phyloP scores from a whole-genome alignment of 2,329 filamentous ascomycete genomes.

The Aspergillus sp. region DNA sequence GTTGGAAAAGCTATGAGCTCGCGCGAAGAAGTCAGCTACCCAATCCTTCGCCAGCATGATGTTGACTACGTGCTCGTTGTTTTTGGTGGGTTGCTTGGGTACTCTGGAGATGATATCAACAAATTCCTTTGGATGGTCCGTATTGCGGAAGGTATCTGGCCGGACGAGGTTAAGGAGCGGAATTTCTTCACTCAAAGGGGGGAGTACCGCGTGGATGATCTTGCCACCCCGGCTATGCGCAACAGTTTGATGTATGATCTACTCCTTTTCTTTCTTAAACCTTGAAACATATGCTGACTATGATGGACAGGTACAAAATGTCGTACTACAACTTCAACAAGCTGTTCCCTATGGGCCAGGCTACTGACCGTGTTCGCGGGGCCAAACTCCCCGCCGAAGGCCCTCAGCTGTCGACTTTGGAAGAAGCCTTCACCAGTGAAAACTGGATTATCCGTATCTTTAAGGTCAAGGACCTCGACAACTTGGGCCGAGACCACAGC shows the following conservation, averaged over 20 bases:
- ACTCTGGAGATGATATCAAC: constrained; percentile 98
- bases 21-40: constrained; percentile 94
- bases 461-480: constrained; percentile 99
- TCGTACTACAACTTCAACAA: constrained; percentile 97
- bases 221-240: constrained; percentile 94
- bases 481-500: constrained; percentile 85
- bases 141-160: constrained; percentile 99
- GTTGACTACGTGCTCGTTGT: constrained; percentile 98
- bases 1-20: constrained; percentile 99
- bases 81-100: constrained; percentile 92
- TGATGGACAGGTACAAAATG: constrained; percentile 88
- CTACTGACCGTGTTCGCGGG: constrained; percentile 83
- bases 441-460: constrained; percentile 99
- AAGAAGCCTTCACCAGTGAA: constrained; percentile 98
- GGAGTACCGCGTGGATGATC: constrained; percentile 92
- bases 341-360: constrained; percentile 90
- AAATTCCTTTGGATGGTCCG: constrained; percentile 99
- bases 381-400: constrained; percentile 77
- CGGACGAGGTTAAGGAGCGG: constrained; percentile 96
- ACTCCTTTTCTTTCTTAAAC: background rate
- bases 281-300: constrained; percentile 19
- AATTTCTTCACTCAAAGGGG: constrained; percentile 92
- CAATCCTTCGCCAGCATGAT: constrained; percentile 97
- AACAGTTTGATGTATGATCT: constrained; percentile 92
- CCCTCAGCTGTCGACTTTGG: constrained; percentile 81